Evolutionary conservation across 345 rosid species (phyloP), one percentile per base, ranked within the genome.

Genomic region (Diplotaxis tenuifolia): DNA sequence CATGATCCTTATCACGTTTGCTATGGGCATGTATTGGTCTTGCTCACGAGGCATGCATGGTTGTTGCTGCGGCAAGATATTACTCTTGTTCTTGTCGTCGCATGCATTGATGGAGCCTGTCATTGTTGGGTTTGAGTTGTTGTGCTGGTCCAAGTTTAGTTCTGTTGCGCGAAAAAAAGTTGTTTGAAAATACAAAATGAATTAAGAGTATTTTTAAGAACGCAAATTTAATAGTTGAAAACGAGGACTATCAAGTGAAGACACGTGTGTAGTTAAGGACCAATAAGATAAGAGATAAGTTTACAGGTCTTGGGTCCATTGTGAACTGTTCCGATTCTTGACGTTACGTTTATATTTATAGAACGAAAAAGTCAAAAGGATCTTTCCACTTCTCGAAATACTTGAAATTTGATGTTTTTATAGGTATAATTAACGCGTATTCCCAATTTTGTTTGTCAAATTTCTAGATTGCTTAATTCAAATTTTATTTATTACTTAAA

Each of bases 1-100:
- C 91, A 89, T 89, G 71, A 87, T 87, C 45, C 88, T 83, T 2
- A 79, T 87, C 64, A 89, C 95, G 50, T 87, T 85, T 16, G 95
- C 88, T 8, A 85, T 85, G 0, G 91, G 95, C 91, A 89, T 82
- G 82, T 79, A 87, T 18, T 80, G 89, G 69, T 85, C 91, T 55
- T 85, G 95, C 20, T 87, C 89, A 9, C 87, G 87, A 6, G 79
- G 71, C 32, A 32, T 3, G 19, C 75, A 58, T 3, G 74, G 60
- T 15, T 54, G 84, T 16, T 49, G 75, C 15, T 61, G 75, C 62
- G 21, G 27, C 11, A 18, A 15, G 60, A 14, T 16, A n/a, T n/a
- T n/a, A 27, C 1, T 38, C 34, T n/a, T 36, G 34, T 14, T 68
- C 57, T 31, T 45, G 42, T 70, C 62, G 3, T 31, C 28, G 40